Base-by-base conservation (phyloP, 345 rosid genomes). In the Eucalyptus coolabah region DNA sequence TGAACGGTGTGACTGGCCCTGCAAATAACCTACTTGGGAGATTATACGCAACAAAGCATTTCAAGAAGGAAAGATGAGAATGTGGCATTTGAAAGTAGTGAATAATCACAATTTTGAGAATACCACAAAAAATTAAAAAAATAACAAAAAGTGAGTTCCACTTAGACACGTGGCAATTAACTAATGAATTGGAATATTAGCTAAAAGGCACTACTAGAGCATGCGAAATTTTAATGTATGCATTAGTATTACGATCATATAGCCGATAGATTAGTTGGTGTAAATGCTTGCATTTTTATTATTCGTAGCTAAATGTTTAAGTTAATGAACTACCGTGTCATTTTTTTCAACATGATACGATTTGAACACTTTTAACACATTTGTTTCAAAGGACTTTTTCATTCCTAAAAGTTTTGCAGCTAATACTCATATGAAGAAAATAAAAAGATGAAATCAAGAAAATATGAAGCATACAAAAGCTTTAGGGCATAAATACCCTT, bases 111-210 rank as follows among this genome's bases (percentile, higher is more conserved):
- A 60, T 6, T 28, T 60, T 0, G 0, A 28, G 32, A 60, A 60
- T 1, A 60, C 12, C 9, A 60, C 4, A 1, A 60, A 53, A 12
- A 28, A 12, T 9, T 2, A 6, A 28, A 6, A 26, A 28, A 6
- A 1, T 12, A 6, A 0, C 0, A 0, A 28, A 28, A 60, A 60
- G 16, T 6, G 17, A 30, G 32, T 0, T 60, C 0, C 32, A 60
- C 2, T 28, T 60, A 1, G 4, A 28, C 69, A 60, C 8, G 1
- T 28, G 69, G 0, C 69, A 28, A 28, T 60, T 13, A 28, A 28
- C 2, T 60, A 12, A 60, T 28, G 17, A 60, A 28, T 1, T 60
- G 0, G 0, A 60, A 60, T 60, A 6, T 28, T 13, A 63, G 8
- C 2, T 63, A 63, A 3, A 1, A 28, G 18, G 18, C 18, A 63